phyloP scores from a whole-genome alignment of 2,329 filamentous ascomycete genomes.

The Fusarium compactum region DNA sequence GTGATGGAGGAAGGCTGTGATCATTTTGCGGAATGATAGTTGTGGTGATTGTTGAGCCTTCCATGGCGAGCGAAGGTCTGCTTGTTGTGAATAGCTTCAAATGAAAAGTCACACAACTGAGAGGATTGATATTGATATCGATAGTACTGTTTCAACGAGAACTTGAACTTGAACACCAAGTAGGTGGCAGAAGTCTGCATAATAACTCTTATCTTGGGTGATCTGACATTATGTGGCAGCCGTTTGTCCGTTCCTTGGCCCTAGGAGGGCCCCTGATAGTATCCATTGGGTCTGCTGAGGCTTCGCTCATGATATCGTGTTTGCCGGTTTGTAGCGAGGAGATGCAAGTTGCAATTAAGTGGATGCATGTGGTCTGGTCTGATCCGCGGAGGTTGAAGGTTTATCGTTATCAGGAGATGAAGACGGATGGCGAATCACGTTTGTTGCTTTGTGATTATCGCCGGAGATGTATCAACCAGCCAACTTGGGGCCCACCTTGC shows the following conservation, averaged over 20 bases:
- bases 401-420: slow-evolving; percentile 38
- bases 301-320: slow-evolving; percentile 33
- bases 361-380: slow-evolving; percentile 29
- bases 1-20: slow-evolving; percentile 54
- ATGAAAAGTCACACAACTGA: slow-evolving; percentile 8
- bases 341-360: slow-evolving; percentile 46
- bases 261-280: slow-evolving; percentile 6
- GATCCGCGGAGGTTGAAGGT: slow-evolving; percentile 45
- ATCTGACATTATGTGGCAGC: slow-evolving; percentile 27
- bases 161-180: background rate
- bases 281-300: slow-evolving; percentile 26
- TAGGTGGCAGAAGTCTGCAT: slow-evolving; percentile 19
- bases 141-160: slow-evolving; percentile 7
- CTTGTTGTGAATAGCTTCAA: slow-evolving; percentile 3
- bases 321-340: slow-evolving; percentile 46
- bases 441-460: slow-evolving; percentile 33
- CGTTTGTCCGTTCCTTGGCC: slow-evolving; percentile 17
- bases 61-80: slow-evolving; percentile 30
- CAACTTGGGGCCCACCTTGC: slow-evolving; percentile 28
- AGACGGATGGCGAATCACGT: slow-evolving; percentile 44
- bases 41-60: slow-evolving; percentile 37
- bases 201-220: slow-evolving; percentile 26
- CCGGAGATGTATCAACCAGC: slow-evolving; percentile 47
- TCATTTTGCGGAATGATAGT: slow-evolving; percentile 5
- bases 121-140: background rate